Conservation (phyloP, 148 eudicot species). For the Beta vulgaris region DNA sequence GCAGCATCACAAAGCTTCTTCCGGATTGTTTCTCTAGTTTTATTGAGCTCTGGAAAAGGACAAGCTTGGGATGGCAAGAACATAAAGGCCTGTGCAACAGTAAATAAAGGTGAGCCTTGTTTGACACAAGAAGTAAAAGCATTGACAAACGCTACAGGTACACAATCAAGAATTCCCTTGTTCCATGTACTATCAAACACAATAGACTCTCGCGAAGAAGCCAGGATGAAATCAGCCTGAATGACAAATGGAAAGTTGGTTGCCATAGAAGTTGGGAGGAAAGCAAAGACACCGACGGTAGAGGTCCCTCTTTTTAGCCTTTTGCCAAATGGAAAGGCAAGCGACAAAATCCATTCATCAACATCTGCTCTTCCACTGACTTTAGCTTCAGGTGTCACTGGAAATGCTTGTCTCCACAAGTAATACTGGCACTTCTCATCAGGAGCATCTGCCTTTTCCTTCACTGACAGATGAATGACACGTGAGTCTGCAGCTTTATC, state of each 20-base stretch:
- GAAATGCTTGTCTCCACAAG: conserved; percentile 43
- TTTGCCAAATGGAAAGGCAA: conserved; percentile 46
- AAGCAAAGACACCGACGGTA: conserved; percentile 41
- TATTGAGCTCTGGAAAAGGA: conserved; percentile 30
- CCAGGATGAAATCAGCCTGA: conserved; percentile 48
- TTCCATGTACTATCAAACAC: conserved; percentile 46
- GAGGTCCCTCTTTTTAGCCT: conserved; percentile 39
- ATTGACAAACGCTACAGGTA: conserved; percentile 30
- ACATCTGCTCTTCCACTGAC: conserved; percentile 36
- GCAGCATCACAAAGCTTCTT: conserved; percentile 7
- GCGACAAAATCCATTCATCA: conserved; percentile 35
- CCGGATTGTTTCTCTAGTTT: conserved; percentile 27
- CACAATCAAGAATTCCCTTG: conserved; percentile 34
- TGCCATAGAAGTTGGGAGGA: conserved; percentile 46
- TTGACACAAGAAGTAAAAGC: conserved; percentile 36
- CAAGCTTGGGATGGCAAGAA: conserved; percentile 32
- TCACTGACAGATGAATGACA: conserved; percentile 34
- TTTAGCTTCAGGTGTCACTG: conserved; percentile 30
- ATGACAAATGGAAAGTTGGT: conserved; percentile 50
- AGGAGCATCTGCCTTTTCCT: conserved; percentile 19
- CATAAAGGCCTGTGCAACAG: conserved; percentile 18
- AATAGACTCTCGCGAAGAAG: conserved; percentile 46
- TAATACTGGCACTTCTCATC: conserved; percentile 40
- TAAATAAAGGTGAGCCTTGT: conserved; percentile 18
- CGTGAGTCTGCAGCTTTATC: conserved; percentile 31